Conservation (phyloP, 257 asterid genomes). For the Osmanthus fragrans region DNA sequence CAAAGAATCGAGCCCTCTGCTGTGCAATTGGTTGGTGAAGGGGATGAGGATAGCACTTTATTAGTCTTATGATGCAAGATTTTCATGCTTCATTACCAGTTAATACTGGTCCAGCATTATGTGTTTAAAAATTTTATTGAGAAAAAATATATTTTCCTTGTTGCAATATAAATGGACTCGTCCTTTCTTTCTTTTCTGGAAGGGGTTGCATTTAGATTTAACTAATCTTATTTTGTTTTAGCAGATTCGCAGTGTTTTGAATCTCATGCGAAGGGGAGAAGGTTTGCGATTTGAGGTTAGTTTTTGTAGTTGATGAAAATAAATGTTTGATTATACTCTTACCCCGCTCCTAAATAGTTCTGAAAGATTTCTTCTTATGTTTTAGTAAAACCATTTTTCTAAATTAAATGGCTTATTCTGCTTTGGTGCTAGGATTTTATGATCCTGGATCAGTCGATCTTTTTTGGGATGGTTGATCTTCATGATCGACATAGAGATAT, state of each 20-base stretch:
- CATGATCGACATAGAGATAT: slow-evolving; percentile 68
- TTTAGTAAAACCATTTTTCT: slow-evolving; percentile 3
- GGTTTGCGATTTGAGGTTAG: slow-evolving; percentile 82
- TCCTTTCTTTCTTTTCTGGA: not conserved
- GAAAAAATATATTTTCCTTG: not conserved
- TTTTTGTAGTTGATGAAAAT: not conserved
- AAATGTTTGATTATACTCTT: not conserved
- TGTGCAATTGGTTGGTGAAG: not conserved
- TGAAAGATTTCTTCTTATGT: not conserved
- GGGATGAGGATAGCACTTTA: not conserved
- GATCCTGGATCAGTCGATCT: slow-evolving; percentile 57
- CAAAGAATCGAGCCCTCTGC: not conserved
- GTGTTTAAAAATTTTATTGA: not conserved
- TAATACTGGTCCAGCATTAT: not conserved
- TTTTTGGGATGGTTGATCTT: slow-evolving; percentile 55
- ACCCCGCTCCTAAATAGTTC: not conserved
- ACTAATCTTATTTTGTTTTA: slow-evolving; percentile 18
- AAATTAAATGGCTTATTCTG: slow-evolving; percentile 8
- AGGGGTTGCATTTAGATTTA: not conserved
- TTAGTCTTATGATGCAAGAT: not conserved
- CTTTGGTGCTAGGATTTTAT: slow-evolving; percentile 43
- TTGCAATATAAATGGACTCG: not conserved
- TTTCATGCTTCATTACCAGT: not conserved
- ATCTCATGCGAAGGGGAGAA: slow-evolving; percentile 94
- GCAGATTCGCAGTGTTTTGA: slow-evolving; percentile 95